phyloP scores from a whole-genome alignment of 768 basidiomycete species.

The Tephrocybe sp. region DNA sequence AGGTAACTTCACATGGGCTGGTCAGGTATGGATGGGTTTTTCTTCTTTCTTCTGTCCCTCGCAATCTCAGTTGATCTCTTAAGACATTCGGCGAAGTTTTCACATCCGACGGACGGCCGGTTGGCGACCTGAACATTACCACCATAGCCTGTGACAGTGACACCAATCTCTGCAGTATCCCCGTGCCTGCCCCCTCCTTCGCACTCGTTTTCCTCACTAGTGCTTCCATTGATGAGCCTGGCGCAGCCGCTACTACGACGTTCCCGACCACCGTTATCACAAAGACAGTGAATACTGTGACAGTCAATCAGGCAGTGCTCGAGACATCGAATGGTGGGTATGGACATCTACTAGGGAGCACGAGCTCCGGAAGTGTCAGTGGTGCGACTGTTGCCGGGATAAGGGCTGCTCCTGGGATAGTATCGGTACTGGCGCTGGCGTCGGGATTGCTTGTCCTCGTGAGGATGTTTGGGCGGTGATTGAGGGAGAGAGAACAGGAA shows the following conservation, averaged over 20 bases:
- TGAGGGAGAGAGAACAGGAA: background rate
- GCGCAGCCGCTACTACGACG: conserved; percentile 28
- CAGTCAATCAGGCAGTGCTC: conserved; percentile 52
- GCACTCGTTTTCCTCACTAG: conserved; percentile 69
- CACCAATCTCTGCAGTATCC: conserved; percentile 52
- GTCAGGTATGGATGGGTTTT: conserved; percentile 43
- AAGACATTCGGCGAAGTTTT: conserved; percentile 63
- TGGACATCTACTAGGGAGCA: conserved; percentile 35
- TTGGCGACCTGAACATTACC: conserved; percentile 48
- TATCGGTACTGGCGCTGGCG: conserved; percentile 8
- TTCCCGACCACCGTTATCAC: conserved; percentile 51
- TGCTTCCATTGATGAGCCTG: conserved; percentile 33
- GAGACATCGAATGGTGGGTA: conserved; percentile 64
- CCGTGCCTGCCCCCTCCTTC: conserved; percentile 67
- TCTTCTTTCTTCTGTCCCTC: background rate
- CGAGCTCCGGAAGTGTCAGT: conserved; percentile 34
- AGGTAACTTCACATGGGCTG: conserved; percentile 62
- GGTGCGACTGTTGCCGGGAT: conserved; percentile 7
- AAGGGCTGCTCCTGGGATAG: background rate
- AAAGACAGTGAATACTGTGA: conserved; percentile 49
- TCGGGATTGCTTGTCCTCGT: conserved; percentile 2
- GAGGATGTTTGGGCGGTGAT: background rate
- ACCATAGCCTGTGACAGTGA: conserved; percentile 57
- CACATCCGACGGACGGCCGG: conserved; percentile 63
- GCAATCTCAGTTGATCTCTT: background rate